Base-by-base conservation (phyloP, 352 stramenopile genomes). In the Pythium rhizo-oryzae region DNA sequence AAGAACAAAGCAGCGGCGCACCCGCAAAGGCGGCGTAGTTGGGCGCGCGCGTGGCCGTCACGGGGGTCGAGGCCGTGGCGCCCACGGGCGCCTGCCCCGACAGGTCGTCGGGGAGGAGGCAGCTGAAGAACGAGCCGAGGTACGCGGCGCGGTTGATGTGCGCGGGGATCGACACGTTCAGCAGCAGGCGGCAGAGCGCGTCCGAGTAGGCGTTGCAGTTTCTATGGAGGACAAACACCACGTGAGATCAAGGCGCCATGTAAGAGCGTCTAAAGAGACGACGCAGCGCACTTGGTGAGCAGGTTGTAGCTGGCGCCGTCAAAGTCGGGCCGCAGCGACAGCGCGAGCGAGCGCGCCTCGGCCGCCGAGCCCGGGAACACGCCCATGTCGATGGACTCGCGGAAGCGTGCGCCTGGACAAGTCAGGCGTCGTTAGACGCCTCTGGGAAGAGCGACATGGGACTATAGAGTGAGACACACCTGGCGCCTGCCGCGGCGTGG, bases 141-240 rank as follows among this genome's bases (percentile, higher is more conserved):
- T 98, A 93, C n/a, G 93, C 91, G 5, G 92, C 87, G 64, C 95
- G 91, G 67, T 99, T 99, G 51, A 99, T 81, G 78, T 97, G 96
- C 37, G 78, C 67, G 6, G 95, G 95, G 60, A 98, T 97, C 15
- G 81, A 72, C 30, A 83, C 85, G 30, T 69, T 69, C 54, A 98
- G 66, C 28, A 99, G 81, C 50, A 90, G 69, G 61, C 89, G 93
- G 49, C 87, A 92, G 19, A 92, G 70, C 25, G 78, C 91, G 75
- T 98, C 94, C 16, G 91, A 85, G 79, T 98, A 99, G 67, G 95
- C 82, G 77, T 99, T 99, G 80, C 95, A 99, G 76, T 99, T 99
- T 73, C 83, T 79, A 44, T 33, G 2, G 3, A n/a, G 28, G 28
- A 6, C n/a, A n/a, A n/a, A n/a, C n/a, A n/a, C n/a, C n/a, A n/a